Percentiles rank a stretch among this genome's conserved stretches.
Evolutionary conservation across 495 filamentous ascomycete genomes (phyloP).

Genomic region (Pyrenula massariospora): DNA sequence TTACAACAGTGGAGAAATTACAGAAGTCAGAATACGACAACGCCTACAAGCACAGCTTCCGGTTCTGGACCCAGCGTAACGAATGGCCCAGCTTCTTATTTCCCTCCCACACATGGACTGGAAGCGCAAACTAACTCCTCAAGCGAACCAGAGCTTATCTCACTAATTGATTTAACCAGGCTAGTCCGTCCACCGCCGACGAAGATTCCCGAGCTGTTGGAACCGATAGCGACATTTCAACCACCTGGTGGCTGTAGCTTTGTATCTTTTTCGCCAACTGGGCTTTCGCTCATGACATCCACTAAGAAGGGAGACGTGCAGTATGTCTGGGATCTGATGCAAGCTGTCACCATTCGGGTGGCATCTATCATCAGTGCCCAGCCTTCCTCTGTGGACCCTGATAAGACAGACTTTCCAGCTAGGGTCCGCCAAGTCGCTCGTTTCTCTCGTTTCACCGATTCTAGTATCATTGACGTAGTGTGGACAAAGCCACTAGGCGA

Average conservation of each 20-base stretch:
- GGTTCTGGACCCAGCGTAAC: conserved; percentile 15
- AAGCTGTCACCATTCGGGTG: conserved; percentile 32
- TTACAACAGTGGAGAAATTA: conserved; percentile 82
- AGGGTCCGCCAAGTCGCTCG: conserved; percentile 73
- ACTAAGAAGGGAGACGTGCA: conserved; percentile 88
- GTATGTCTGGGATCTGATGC: conserved; percentile 88
- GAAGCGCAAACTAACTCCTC: conserved; percentile 28
- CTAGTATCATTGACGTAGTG: conserved; percentile 76
- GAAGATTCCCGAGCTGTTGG: conserved; percentile 13
- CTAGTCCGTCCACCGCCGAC: conserved; percentile 31
- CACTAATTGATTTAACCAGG: conserved; percentile 69
- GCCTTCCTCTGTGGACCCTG: conserved; percentile 13
- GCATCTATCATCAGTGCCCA: conserved; percentile 29
- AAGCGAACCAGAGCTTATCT: conserved; percentile 68
- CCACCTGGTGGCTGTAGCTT: conserved; percentile 81
- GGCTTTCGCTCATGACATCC: conserved; percentile 73
- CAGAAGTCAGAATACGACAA: conserved; percentile 53
- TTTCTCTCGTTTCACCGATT: conserved; percentile 82
- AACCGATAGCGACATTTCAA: conserved; percentile 69
- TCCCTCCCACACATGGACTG: conserved; percentile 67
- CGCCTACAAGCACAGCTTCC: conserved; percentile 11
- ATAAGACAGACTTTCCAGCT: conserved; percentile 18
- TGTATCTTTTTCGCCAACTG: conserved; percentile 77
- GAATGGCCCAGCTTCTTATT: conserved; percentile 27
- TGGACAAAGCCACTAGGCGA: conserved; percentile 79